Evolutionary conservation across 164 flowering plant species (phyloP).

Genomic region (Magnolia kwangsiensis): DNA sequence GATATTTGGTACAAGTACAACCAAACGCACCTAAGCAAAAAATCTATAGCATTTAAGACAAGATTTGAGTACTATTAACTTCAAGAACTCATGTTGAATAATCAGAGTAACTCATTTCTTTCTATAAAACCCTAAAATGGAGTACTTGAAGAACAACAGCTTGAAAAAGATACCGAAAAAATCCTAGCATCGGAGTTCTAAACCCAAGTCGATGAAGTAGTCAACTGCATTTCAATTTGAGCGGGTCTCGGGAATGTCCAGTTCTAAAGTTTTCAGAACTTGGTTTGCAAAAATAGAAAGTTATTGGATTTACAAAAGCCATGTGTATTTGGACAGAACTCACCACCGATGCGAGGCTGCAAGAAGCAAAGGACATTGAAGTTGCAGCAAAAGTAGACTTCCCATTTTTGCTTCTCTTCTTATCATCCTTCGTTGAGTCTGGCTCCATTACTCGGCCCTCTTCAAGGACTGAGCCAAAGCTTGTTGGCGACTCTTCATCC

Average conservation of each 20-base stretch:
- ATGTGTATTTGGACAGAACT: slow-evolving; percentile 20
- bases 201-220: background rate
- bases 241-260: too few species aligned
- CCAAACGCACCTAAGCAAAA: background rate
- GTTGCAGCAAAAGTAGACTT: slow-evolving; percentile 65
- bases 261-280: background rate
- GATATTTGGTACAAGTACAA: background rate
- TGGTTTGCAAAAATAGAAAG: background rate
- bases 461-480: slow-evolving; percentile 60
- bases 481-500: slow-evolving; percentile 54
- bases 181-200: background rate
- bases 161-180: background rate
- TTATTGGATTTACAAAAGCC: background rate
- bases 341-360: slow-evolving; percentile 48
- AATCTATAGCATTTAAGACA: too few species aligned
- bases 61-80: too few species aligned
- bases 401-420: slow-evolving; percentile 37
- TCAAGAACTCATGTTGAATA: too few species aligned
- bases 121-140: too few species aligned
- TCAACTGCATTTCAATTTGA: background rate
- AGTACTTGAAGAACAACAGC: background rate
- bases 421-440: slow-evolving; percentile 27
- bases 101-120: too few species aligned
- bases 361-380: slow-evolving; percentile 64
- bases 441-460: slow-evolving; percentile 17